These are phyloP conservation scores for Yamadazyma nakazawae DNA, from an alignment of 805 yeast species.

Conservation along the genomic window DNA sequence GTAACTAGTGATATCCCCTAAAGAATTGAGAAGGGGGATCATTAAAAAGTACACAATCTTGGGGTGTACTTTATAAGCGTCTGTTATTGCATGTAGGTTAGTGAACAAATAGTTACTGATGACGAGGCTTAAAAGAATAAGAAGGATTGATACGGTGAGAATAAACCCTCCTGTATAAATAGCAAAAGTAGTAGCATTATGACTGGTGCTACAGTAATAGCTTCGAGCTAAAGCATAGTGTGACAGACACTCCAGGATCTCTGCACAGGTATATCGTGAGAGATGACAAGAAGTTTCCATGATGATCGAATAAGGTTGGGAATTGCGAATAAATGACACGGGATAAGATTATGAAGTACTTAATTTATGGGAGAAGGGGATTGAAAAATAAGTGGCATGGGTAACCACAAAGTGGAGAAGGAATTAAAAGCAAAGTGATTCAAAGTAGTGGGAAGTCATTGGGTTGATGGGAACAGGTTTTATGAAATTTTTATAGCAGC, in stretches of 20 bases:
- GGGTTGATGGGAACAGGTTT: too few species aligned
- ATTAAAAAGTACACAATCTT: slow-evolving; percentile 31
- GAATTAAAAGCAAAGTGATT: too few species aligned
- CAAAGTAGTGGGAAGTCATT: too few species aligned
- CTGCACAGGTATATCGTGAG: slow-evolving; percentile 11
- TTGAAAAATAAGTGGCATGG: too few species aligned
- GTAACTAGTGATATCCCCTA: slow-evolving; percentile 37
- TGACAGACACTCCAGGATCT: slow-evolving; percentile 6
- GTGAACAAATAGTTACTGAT: slow-evolving; percentile 33
- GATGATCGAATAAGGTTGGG: neutral
- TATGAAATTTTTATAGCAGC: too few species aligned
- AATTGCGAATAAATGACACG: neutral
- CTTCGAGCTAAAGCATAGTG: slow-evolving; percentile 25
- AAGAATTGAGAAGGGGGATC: slow-evolving; percentile 35
- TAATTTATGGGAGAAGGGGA: too few species aligned
- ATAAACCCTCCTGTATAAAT: slow-evolving; percentile 11
- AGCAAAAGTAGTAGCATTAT: neutral
- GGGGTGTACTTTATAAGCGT: slow-evolving; percentile 21
- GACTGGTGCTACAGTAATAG: slow-evolving; percentile 23
- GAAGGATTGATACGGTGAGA: slow-evolving; percentile 14
- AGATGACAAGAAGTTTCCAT: slow-evolving; percentile 5
- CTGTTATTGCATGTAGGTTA: slow-evolving; percentile 27
- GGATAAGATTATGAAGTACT: neutral
- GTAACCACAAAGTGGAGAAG: too few species aligned
- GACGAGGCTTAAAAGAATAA: slow-evolving; percentile 28